Evolutionary conservation across 805 yeast species (phyloP).

Genomic region (Candida palmyrensis): DNA sequence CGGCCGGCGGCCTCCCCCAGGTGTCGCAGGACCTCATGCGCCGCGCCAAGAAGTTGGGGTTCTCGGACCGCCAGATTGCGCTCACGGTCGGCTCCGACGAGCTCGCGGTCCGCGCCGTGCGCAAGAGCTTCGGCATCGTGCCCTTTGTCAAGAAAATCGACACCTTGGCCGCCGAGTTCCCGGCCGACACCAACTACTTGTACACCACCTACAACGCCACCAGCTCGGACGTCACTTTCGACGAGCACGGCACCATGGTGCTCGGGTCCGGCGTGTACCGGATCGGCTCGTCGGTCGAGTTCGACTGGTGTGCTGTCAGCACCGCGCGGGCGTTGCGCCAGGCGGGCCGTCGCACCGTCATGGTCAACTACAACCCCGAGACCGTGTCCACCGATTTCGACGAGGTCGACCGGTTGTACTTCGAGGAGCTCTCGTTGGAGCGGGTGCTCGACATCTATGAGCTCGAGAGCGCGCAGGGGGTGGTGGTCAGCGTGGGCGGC

Average conservation of each 20-base stretch:
- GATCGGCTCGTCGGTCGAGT: slow-evolving; percentile 97
- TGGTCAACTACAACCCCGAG: slow-evolving; percentile 98
- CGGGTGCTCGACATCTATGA: slow-evolving; percentile 97
- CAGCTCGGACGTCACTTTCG: slow-evolving; percentile 74
- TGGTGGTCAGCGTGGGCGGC: slow-evolving; percentile 96
- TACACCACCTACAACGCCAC: slow-evolving; percentile 95
- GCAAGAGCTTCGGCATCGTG: slow-evolving; percentile 73
- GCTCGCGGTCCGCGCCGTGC: slow-evolving; percentile 72
- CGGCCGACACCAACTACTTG: slow-evolving; percentile 92
- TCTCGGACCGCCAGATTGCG: slow-evolving; percentile 92
- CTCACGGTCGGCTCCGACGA: slow-evolving; percentile 50
- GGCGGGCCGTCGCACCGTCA: slow-evolving; percentile 82
- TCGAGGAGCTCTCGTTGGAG: slow-evolving; percentile 92
- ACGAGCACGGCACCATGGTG: slow-evolving; percentile 89
- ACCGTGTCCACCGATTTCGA: slow-evolving; percentile 98
- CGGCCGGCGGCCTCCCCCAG: slow-evolving; percentile 47
- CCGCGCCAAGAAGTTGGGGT: slow-evolving; percentile 89
- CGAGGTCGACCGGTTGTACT: slow-evolving; percentile 95
- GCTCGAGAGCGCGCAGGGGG: slow-evolving; percentile 83
- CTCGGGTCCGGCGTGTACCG: slow-evolving; percentile 99
- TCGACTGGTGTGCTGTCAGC: slow-evolving; percentile 99
- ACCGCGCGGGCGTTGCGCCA: slow-evolving; percentile 92
- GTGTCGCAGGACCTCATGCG: slow-evolving; percentile 65
- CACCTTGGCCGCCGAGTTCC: slow-evolving; percentile 98
- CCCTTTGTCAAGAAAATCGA: slow-evolving; percentile 97